Conservation (phyloP, 805 yeast species). For the Torulaspora quercuum region DNA sequence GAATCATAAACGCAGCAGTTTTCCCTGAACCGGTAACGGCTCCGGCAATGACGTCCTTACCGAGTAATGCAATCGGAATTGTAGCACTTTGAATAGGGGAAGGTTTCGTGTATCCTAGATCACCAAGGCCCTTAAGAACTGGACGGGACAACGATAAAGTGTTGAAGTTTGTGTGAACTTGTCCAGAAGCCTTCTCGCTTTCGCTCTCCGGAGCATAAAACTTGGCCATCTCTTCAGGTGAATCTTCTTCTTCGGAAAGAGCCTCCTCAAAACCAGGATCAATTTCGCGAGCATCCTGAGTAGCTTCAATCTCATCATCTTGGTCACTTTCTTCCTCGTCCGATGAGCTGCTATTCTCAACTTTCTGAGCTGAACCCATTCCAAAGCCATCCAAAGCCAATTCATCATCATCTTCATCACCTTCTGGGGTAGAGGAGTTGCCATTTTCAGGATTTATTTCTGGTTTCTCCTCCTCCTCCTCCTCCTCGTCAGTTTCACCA, state of each 20-base stretch:
- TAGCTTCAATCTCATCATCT: slow-evolving; percentile 27
- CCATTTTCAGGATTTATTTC: slow-evolving; percentile 40
- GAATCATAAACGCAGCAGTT: slow-evolving; percentile 97
- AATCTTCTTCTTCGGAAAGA: slow-evolving; percentile 30
- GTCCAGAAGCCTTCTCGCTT: slow-evolving; percentile 50
- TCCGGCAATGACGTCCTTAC: slow-evolving; percentile 97
- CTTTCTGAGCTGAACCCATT: slow-evolving; percentile 34
- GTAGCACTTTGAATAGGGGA: slow-evolving; percentile 93
- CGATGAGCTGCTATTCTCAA: slow-evolving; percentile 33
- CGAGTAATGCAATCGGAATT: slow-evolving; percentile 87
- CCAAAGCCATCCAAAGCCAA: slow-evolving; percentile 40
- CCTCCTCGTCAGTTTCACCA: slow-evolving; percentile 38
- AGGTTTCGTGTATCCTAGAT: slow-evolving; percentile 80
- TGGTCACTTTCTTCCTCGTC: slow-evolving; percentile 33
- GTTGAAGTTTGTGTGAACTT: slow-evolving; percentile 63
- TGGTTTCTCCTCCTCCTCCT: slow-evolving; percentile 44
- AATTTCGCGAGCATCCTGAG: slow-evolving; percentile 26
- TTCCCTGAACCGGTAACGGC: slow-evolving; percentile 99
- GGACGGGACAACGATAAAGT: slow-evolving; percentile 85
- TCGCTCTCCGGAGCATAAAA: slow-evolving; percentile 64
- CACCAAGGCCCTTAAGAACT: slow-evolving; percentile 73
- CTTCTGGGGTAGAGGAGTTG: slow-evolving; percentile 34
- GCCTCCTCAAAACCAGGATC: neutral
- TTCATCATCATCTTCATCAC: slow-evolving; percentile 36
- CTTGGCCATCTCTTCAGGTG: slow-evolving; percentile 77